Percentiles rank a stretch among this genome's conserved stretches.
phyloP scores from a whole-genome alignment of 208 protist genomes.

The Lotmaria passim region DNA sequence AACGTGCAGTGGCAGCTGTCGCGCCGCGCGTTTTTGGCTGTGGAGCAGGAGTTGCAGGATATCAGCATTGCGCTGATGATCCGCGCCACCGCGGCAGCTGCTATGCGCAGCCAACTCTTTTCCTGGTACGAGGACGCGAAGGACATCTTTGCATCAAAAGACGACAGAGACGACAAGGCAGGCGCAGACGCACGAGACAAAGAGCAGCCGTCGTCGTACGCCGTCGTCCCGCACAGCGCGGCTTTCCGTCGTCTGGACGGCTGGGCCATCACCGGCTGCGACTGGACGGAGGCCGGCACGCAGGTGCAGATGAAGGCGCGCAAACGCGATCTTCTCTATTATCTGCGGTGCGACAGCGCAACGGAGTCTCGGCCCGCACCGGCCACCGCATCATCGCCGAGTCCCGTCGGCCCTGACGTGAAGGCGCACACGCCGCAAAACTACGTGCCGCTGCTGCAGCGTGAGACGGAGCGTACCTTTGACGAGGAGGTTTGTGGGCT shows the following conservation, averaged over 20 bases:
- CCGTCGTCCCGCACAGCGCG: conserved; percentile 12
- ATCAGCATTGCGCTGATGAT: conserved; percentile 77
- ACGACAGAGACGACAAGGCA: neutral
- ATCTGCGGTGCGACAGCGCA: conserved; percentile 16
- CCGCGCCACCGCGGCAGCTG: conserved; percentile 47
- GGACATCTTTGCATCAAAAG: conserved; percentile 26
- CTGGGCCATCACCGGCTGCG: conserved; percentile 78
- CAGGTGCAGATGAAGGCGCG: conserved; percentile 53
- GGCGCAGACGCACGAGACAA: neutral
- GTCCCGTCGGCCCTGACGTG: neutral
- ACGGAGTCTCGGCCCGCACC: neutral
- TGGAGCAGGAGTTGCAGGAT: conserved; percentile 76
- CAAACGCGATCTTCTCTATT: conserved; percentile 49
- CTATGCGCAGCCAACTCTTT: conserved; percentile 75
- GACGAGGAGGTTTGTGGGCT: conserved; percentile 68
- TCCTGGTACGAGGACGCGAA: conserved; percentile 54
- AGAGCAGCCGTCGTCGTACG: neutral
- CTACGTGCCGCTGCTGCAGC: conserved; percentile 76
- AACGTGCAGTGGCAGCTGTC: conserved; percentile 69
- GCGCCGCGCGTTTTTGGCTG: conserved; percentile 44
- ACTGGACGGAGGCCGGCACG: conserved; percentile 75
- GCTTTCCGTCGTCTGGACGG: conserved; percentile 30
- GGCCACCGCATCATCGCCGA: too few species aligned
- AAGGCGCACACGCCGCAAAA: conserved; percentile 9
- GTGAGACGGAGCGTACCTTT: conserved; percentile 83